Base-by-base conservation (phyloP, 805 yeast species). In the Huiozyma sinensis region DNA sequence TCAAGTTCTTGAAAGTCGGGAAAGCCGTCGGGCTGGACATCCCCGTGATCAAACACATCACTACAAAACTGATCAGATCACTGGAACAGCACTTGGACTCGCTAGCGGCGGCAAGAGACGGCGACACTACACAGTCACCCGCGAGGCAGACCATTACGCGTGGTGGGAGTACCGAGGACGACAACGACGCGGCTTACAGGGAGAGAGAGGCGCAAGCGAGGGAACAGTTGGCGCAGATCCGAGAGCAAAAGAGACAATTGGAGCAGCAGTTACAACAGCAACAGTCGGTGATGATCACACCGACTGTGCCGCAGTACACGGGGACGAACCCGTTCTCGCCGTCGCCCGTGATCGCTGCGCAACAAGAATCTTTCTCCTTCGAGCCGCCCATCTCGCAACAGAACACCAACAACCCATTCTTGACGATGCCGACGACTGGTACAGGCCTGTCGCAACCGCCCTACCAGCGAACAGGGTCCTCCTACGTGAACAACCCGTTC, bases 21-120 rank as follows among this genome's bases (percentile, higher is more conserved):
- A 90, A 92, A 57, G 77, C 88, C 6, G 86, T 97, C 3, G 88
- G 88, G 55, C 69, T 90, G 50, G 89, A 82, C 55, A 95, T 92
- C 33, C 98, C 98, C 35, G 88, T 95, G 11, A 89, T 92, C 48
- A 86, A 86, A 60, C 98, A 92, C 64, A 97, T 97, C 1, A 97
- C 97, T 17, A 89, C 97, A 4, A 92, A 95, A 27, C 71, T 92
- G 50, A 83, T 95, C 3, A 72, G 79, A 31, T 81, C 94, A 8
- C 72, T 92, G 47, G 92, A 87, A 59, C 96, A 89, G 52, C 94
- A 90, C 63, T 67, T 92, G 51, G 74, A 11, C 33, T 31, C 33
- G 33, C 33, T 9, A 11, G n/a, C 33, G 3, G n/a, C 33, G 3
- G n/a, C 9, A 11, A 31, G 33, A 31, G 33, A 9, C 24, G 4